Evolutionary conservation across 345 rosid species (phyloP).

Genomic region (rapeseed (Brassica napus)): DNA sequence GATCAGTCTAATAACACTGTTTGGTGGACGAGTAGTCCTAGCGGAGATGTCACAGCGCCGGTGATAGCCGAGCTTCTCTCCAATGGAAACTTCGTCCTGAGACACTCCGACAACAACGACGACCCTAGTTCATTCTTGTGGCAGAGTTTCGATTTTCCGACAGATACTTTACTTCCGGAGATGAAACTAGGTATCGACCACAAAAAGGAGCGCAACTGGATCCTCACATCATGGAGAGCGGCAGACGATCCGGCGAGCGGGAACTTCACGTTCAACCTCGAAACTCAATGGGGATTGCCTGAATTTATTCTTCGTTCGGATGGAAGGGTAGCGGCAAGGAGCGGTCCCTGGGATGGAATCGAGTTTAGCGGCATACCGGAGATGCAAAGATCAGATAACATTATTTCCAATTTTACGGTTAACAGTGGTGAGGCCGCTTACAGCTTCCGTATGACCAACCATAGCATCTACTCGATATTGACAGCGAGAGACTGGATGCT

Average conservation of each 20-base stretch:
- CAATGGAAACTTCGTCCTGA: too few relatives aligned
- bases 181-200: too few relatives aligned
- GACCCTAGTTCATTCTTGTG: too few relatives aligned
- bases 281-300: neutral
- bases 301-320: neutral
- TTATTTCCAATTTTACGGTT: too few relatives aligned
- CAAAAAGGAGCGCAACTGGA: neutral
- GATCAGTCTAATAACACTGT: too few relatives aligned
- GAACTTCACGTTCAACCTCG: neutral
- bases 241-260: neutral
- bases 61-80: too few relatives aligned
- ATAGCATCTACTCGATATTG: neutral
- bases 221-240: neutral
- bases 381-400: neutral
- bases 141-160: too few relatives aligned
- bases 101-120: too few relatives aligned
- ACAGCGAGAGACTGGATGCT: neutral
- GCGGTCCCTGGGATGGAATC: neutral
- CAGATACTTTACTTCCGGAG: too few relatives aligned
- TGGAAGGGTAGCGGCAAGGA: too few relatives aligned
- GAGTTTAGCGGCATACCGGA: neutral
- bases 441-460: neutral
- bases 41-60: too few relatives aligned
- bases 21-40: too few relatives aligned
- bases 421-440: neutral